Base-by-base conservation (phyloP, 176 grass and related monocot species). In the Zoysia pacifica region DNA sequence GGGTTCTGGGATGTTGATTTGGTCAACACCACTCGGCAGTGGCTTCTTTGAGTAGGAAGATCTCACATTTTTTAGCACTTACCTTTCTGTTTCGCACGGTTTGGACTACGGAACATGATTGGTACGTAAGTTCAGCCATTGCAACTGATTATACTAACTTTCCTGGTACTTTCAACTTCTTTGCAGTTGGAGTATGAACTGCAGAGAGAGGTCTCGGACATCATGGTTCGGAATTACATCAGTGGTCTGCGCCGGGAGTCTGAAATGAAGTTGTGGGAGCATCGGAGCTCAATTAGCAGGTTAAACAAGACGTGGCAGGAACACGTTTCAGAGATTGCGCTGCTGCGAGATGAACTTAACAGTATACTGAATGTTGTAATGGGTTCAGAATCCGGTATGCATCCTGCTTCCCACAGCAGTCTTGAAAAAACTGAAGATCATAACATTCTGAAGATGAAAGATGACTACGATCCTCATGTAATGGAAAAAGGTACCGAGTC, bases 141-240 rank as follows among this genome's bases (percentile, higher is more conserved):
- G 0, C 2, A 38, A 7, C 20, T 11, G 7, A 0, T 9, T 45
- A 15, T 7, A 70, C 71, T 87, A 48, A 49, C 59, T 68, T 18
- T 3, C 5, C 2, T 61, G 48, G 4, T 45, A 60, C 5, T 54
- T 18, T n/a, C 28, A 1, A 35, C 1, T 6, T 28, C 2, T 79
- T 7, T 42, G 37, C 78, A 93, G 84, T 82, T 87, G 84, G 96
- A 93, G 73, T n/a, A 93, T 13, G 88, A 91, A 45, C 78, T 93
- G 79, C 92, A 80, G 51, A 74, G 59, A 38, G 88, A 95, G 76
- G 58, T 98, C 36, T 75, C 54, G 2, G 54, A 40, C 74, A 87
- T 91, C 68, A 70, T 91, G 74, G 65, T 91, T 58, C 78, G 65
- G 51, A 85, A 80, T 44, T 91, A 79, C 76, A 83, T 95, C 13